Evolutionary conservation across 106 monocot species (phyloP), one percentile per base, ranked within the genome.

Genomic region (Apostasia ramifera): DNA sequence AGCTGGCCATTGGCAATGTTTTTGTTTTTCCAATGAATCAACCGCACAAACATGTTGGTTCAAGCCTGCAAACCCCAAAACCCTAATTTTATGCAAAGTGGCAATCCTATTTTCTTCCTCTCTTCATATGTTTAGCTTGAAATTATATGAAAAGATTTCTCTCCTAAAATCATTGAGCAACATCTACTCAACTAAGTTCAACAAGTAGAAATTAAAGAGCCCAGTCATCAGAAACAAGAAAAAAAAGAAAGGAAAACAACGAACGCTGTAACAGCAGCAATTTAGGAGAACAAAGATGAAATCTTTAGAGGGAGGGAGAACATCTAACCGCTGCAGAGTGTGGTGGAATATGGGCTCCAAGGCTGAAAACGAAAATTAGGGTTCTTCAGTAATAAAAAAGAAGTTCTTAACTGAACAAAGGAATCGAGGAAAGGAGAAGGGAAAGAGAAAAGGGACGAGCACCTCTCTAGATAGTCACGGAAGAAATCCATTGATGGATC

Each of bases 401-500:
- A 3, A 69, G 40, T 65, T 4, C 15, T 44, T 40, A 52, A 53
- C 14, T 2, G 9, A 48, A 61, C 59, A 14, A 4, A 1, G n/a
- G 45, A 38, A 49, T 6, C 57, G 50, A n/a, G 9, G 40, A 5
- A 57, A 66, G 40, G 49, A 9, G 37, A 2, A 37, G 64, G 50
- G 52, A 61, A 38, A 54, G 4, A 51, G 47, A 2, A 51, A 12
- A 63, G 53, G 42, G 10, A 46, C 14, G n/a, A 40, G 2, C 26
- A 84, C 84, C 84, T 84, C 7, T 71, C 52, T 44, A 84, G 73
- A 44, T 77, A 84, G 37, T 84, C 84, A 10, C 52, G 74, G 66
- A 84, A 84, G 77, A 84, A 84, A 55, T 48, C 40, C 6, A 84
- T 73, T 40, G 81, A 81, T 51, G 84, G 81, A 59, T 84, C 77